These are phyloP conservation scores for Puccinia horiana DNA, from an alignment of 1,284 basidiomycete species.

Conservation along the genomic window DNA sequence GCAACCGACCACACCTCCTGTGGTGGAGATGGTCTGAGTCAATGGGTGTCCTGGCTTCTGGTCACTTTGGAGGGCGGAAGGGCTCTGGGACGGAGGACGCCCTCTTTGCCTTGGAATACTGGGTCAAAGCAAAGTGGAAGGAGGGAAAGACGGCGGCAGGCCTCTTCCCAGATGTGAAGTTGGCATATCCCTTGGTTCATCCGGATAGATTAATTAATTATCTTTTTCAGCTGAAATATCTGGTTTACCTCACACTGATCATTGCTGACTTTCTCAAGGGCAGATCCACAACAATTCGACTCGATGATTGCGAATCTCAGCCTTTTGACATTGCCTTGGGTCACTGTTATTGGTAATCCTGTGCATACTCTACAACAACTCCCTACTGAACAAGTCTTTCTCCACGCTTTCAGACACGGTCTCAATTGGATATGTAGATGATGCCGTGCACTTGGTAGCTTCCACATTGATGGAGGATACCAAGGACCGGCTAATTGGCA, in stretches of 20 bases:
- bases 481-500: background rate
- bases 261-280: background rate
- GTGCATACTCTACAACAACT: slow-evolving; percentile 1
- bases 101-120: too few relatives aligned
- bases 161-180: too few relatives aligned
- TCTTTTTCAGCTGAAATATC: background rate
- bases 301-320: background rate
- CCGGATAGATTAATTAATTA: background rate
- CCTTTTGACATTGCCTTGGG: background rate
- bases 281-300: background rate
- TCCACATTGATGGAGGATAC: background rate
- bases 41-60: too few relatives aligned
- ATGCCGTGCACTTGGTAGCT: background rate
- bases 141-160: too few relatives aligned
- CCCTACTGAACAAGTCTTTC: background rate
- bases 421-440: slow-evolving; percentile 7
- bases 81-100: too few relatives aligned
- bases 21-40: too few relatives aligned
- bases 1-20: too few relatives aligned
- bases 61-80: too few relatives aligned
- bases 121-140: too few relatives aligned
- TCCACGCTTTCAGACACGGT: background rate
- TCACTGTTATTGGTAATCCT: slow-evolving; percentile 3
- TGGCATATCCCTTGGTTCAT: slow-evolving; percentile 12
- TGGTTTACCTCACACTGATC: background rate